Percentiles rank a stretch among this genome's conserved stretches.
phyloP scores from a whole-genome alignment of 192 early-diverging fungal species.

The Phycomyces blakesleeanus region DNA sequence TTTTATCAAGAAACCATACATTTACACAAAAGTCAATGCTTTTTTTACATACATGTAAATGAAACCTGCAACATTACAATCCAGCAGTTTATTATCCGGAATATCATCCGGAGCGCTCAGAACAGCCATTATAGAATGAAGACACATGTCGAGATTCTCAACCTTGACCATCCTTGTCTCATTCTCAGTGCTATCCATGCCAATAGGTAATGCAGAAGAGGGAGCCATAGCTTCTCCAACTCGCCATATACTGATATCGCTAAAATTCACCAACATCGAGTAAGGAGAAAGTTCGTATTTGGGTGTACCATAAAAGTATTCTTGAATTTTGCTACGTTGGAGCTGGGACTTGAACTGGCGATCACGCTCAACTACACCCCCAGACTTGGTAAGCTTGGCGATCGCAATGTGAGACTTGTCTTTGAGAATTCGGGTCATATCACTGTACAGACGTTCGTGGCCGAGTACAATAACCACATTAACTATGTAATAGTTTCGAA shows the following conservation, averaged over 20 bases:
- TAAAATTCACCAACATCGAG: constrained; percentile 72
- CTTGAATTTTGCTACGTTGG: constrained; percentile 72
- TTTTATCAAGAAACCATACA: not conserved
- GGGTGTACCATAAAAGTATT: constrained; percentile 92
- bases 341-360: constrained; percentile 59
- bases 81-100: constrained; percentile 53
- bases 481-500: constrained; percentile 40
- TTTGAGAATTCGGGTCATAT: constrained; percentile 60
- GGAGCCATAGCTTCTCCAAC: constrained; percentile 84
- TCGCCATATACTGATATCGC: constrained; percentile 73
- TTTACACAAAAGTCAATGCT: too few species aligned
- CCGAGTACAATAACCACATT: constrained; percentile 87
- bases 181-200: constrained; percentile 70
- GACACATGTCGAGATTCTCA: constrained; percentile 71
- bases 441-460: constrained; percentile 89
- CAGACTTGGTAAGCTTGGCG: constrained; percentile 87
- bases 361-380: constrained; percentile 92
- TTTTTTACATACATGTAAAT: constrained; percentile 73
- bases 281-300: constrained; percentile 79
- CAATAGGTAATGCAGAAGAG: constrained; percentile 87
- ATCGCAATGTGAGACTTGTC: constrained; percentile 52
- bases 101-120: constrained; percentile 56
- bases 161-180: constrained; percentile 81
- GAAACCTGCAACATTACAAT: constrained; percentile 69
- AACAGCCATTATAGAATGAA: constrained; percentile 85